A percentile compares a stretch with the other conserved stretches of the same genome.
phyloP scores from a whole-genome alignment of 768 basidiomycete genomes.

The Cystobasidium tubakii region DNA sequence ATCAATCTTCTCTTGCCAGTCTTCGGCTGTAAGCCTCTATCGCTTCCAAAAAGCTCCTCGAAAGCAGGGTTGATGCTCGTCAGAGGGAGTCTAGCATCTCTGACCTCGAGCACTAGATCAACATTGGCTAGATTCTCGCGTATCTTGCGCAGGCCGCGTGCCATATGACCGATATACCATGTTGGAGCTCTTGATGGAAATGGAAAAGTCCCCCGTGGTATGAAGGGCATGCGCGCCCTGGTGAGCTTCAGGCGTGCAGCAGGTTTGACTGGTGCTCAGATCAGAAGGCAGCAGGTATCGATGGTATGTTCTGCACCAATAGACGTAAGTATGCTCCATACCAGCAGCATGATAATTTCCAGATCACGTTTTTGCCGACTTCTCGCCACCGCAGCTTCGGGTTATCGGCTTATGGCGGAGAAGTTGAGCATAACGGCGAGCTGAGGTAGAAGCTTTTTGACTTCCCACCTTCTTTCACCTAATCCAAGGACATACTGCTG shows the following conservation, averaged over 20 bases:
- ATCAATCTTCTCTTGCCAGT: slow-evolving; percentile 72
- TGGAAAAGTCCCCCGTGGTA: slow-evolving; percentile 32
- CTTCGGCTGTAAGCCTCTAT: slow-evolving; percentile 48
- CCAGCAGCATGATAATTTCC: background rate
- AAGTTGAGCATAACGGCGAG: background rate
- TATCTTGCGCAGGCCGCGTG: slow-evolving; percentile 43
- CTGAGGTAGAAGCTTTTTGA: background rate
- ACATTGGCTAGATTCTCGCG: slow-evolving; percentile 56
- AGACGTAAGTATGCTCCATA: no score
- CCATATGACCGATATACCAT: slow-evolving; percentile 44
- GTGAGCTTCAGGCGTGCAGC: background rate
- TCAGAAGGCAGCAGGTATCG: no score
- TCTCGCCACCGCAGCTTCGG: background rate
- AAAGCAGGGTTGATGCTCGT: slow-evolving; percentile 87
- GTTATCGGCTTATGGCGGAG: background rate
- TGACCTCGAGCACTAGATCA: slow-evolving; percentile 86
- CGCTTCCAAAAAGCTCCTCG: slow-evolving; percentile 56
- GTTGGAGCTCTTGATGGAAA: slow-evolving; percentile 35
- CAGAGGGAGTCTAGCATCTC: slow-evolving; percentile 85
- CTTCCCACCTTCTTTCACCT: background rate
- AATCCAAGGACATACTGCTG: background rate
- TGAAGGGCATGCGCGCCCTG: slow-evolving; percentile 23
- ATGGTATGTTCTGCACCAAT: no score
- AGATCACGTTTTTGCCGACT: background rate
- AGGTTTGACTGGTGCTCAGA: no score